Conservation (phyloP, 495 filamentous ascomycete genomes). For the Talaromyces nanjingensis region DNA sequence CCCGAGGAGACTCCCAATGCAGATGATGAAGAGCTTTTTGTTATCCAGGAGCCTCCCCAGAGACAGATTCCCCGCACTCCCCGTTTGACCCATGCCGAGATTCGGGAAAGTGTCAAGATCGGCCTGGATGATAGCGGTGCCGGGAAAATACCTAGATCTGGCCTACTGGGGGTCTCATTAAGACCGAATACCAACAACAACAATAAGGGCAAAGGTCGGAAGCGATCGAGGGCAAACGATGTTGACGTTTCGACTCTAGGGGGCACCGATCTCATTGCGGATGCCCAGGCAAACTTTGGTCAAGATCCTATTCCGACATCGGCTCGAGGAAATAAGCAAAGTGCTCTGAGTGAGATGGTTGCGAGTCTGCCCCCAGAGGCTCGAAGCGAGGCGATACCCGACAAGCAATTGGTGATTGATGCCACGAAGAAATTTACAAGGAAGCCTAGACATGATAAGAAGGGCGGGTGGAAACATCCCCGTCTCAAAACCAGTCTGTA, state of each 20-base stretch:
- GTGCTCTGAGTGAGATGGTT: constrained; percentile 18
- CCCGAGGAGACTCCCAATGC: background rate
- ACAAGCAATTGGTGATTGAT: constrained; percentile 15
- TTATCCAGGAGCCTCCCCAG: background rate
- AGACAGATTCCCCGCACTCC: background rate
- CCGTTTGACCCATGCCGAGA: background rate
- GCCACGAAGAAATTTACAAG: constrained; percentile 36
- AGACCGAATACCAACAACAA: background rate
- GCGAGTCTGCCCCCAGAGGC: constrained; percentile 15
- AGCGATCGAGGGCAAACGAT: background rate
- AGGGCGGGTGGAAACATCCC: constrained; percentile 37
- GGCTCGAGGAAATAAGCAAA: constrained; percentile 10
- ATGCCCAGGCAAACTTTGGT: constrained; percentile 15
- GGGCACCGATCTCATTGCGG: constrained; percentile 11
- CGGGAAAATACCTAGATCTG: background rate
- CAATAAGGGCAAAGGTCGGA: background rate
- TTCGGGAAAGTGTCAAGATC: background rate
- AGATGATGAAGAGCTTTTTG: constrained; percentile 8
- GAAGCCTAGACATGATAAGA: constrained; percentile 26
- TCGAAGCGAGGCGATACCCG: constrained; percentile 10
- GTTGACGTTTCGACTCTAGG: constrained; percentile 7
- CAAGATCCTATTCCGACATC: constrained; percentile 8
- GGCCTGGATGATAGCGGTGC: background rate
- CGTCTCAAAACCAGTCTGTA: constrained; percentile 42
- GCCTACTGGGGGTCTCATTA: background rate